Evolutionary conservation across 495 filamentous ascomycete genomes (phyloP), one percentile per base, ranked within the genome.

Genomic region (Usnea hakonensis): DNA sequence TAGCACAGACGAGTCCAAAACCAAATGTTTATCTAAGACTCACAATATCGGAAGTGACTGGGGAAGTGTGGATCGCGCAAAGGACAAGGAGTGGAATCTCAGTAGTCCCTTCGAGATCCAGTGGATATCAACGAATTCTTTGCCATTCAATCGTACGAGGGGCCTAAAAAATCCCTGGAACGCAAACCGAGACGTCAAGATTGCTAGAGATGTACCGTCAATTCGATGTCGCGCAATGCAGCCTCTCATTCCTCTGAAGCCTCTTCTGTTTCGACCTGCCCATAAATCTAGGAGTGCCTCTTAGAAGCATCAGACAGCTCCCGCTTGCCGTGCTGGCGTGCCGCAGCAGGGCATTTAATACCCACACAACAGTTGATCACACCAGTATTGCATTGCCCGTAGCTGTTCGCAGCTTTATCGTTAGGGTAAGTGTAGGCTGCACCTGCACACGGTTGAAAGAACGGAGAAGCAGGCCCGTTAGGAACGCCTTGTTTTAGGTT

Each of bases 121-220:
- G 74, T 98, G 94, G 94, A 71, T 95, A 33, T 93, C 90, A 13
- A 95, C 90, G 5, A 83, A 85, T 37, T 79, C 87, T 52, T 81
- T 98, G 11, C 92, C 94, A 0, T 98, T 97, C 72, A 92, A 95
- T 70, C 85, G 89, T 48, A 95, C 91, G 0, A 78, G 92, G 56
- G 93, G 93, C 0, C 72, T 98, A 40, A 82, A 93, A 21, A 98
- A 98, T 69, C 85, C 89, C 4, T 97, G 91, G 94, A 97, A 98
- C 72, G 87, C 90, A 2, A 96, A 96, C 69, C 79, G 94, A 50
- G 94, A 97, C 68, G 90, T 98, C 53, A 98, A 98, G 71, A 95
- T 98, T 67, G 94, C 94, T 8, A 81, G 94, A 67, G 94, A 98
- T 72, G 94, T n/a, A n/a, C n/a, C n/a, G n/a, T 36, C 35, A 36